Evolutionary conservation across 2,329 filamentous ascomycete species (phyloP).

Genomic region (Nemania sp.): DNA sequence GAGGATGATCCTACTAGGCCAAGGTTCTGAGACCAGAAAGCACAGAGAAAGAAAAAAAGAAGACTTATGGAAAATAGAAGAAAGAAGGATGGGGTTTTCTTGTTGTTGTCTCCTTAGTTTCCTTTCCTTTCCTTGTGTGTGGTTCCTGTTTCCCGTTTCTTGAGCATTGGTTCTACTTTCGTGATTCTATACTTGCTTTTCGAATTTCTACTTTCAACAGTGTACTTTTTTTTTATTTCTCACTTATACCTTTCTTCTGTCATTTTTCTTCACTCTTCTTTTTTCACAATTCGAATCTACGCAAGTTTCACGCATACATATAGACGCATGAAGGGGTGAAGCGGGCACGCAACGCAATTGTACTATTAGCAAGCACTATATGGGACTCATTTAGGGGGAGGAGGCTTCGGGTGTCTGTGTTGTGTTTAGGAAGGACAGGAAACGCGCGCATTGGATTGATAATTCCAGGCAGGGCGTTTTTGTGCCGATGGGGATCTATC

Average conservation of each 20-base stretch:
- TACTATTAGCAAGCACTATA: constrained; percentile 31
- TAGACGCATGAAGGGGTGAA: constrained; percentile 26
- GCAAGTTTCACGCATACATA: no score
- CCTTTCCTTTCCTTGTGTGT: constrained; percentile 7
- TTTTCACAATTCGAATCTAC: no score
- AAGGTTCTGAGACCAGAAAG: constrained; percentile 51
- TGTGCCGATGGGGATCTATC: constrained; percentile 9
- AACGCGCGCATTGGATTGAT: constrained; percentile 26
- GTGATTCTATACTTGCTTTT: constrained; percentile 18
- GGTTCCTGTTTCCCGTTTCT: constrained; percentile 16
- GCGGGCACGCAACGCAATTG: constrained; percentile 22
- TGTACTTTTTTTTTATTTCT: no score
- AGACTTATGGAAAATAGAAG: no score
- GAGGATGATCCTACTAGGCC: constrained; percentile 49
- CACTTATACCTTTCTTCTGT: constrained; percentile 8
- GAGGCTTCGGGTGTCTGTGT: background rate
- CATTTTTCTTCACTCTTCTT: constrained; percentile 33
- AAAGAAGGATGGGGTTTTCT: background rate
- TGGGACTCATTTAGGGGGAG: constrained; percentile 16
- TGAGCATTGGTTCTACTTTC: constrained; percentile 18
- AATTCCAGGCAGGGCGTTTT: constrained; percentile 25
- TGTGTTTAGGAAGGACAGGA: constrained; percentile 15
- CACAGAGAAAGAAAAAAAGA: no score
- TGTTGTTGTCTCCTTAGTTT: constrained; percentile 12
- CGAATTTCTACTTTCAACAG: no score